Conservation (phyloP, 2,329 filamentous ascomycete genomes). For the Fusarium irregulare region DNA sequence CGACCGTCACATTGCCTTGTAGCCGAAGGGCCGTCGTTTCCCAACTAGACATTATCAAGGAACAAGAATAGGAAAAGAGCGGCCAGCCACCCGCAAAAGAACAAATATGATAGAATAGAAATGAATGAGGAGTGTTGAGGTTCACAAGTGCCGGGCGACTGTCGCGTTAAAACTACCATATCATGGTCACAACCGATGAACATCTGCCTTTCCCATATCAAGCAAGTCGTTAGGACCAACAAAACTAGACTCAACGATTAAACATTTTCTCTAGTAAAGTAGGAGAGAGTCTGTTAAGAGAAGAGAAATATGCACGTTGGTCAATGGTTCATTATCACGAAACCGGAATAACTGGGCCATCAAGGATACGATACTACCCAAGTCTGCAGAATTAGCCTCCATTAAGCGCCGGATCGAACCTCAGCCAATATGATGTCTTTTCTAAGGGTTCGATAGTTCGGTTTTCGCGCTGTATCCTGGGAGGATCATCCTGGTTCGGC, state of each 20-base stretch:
- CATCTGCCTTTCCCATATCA: slow-evolving; percentile 2
- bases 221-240: slow-evolving; percentile 25
- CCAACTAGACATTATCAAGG: slow-evolving; percentile 36
- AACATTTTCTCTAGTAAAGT: slow-evolving; percentile 28
- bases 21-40: slow-evolving; percentile 21
- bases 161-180: slow-evolving; percentile 5
- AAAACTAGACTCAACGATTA: background rate
- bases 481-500: slow-evolving; percentile 13
- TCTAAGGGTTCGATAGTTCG: background rate
- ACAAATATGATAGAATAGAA: background rate
- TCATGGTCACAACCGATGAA: background rate
- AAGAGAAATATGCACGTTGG: slow-evolving; percentile 35
- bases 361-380: slow-evolving; percentile 16
- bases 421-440: slow-evolving; percentile 10
- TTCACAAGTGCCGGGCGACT: background rate
- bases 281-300: slow-evolving; percentile 26
- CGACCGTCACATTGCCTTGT: background rate
- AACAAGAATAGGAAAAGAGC: background rate
- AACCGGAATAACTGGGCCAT: slow-evolving; percentile 35
- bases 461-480: slow-evolving; percentile 1
- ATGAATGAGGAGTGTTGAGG: background rate
- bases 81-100: slow-evolving; percentile 16
- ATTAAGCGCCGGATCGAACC: slow-evolving; percentile 19
- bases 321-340: slow-evolving; percentile 24
- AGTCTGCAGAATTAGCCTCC: background rate